Evolutionary conservation across 768 basidiomycete species (phyloP).

Genomic region (Suillus paluster): DNA sequence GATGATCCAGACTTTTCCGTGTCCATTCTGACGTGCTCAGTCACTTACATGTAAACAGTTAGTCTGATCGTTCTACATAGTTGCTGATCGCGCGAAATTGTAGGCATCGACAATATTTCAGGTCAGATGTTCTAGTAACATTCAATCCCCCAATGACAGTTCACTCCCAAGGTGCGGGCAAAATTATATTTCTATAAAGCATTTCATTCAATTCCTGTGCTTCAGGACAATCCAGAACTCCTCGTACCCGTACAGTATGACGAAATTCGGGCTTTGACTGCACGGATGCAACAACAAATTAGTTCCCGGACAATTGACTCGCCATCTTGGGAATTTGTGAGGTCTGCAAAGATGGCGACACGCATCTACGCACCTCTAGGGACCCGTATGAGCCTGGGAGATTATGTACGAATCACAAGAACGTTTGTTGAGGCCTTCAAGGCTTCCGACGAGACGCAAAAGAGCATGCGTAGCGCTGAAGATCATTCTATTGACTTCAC

Average conservation of each 20-base stretch:
- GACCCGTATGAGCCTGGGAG: constrained; percentile 82
- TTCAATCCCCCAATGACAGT: constrained; percentile 74
- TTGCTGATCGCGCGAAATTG: constrained; percentile 11
- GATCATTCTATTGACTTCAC: constrained; percentile 29
- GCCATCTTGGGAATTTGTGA: constrained; percentile 81
- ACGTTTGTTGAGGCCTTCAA: constrained; percentile 82
- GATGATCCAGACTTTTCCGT: constrained; percentile 73
- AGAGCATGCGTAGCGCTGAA: constrained; percentile 25
- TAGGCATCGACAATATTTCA: constrained; percentile 86
- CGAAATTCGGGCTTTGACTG: constrained; percentile 62
- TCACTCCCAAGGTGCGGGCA: constrained; percentile 59
- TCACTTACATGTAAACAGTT: constrained; percentile 73
- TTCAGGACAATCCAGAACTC: constrained; percentile 71
- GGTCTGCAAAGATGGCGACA: constrained; percentile 76
- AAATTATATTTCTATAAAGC: neutral
- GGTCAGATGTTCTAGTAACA: constrained; percentile 85
- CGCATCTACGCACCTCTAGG: constrained; percentile 89
- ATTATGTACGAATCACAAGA: constrained; percentile 77
- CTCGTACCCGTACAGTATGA: constrained; percentile 67
- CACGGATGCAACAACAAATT: constrained; percentile 68
- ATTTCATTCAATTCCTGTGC: constrained; percentile 10
- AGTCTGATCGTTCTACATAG: neutral
- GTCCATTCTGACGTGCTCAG: constrained; percentile 74
- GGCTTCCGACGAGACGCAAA: constrained; percentile 35
- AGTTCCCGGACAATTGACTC: constrained; percentile 81